These are phyloP conservation scores for Schizochytrium sp. DNA, from an alignment of 108 stramenopile genomes.

Conservation along the genomic window DNA sequence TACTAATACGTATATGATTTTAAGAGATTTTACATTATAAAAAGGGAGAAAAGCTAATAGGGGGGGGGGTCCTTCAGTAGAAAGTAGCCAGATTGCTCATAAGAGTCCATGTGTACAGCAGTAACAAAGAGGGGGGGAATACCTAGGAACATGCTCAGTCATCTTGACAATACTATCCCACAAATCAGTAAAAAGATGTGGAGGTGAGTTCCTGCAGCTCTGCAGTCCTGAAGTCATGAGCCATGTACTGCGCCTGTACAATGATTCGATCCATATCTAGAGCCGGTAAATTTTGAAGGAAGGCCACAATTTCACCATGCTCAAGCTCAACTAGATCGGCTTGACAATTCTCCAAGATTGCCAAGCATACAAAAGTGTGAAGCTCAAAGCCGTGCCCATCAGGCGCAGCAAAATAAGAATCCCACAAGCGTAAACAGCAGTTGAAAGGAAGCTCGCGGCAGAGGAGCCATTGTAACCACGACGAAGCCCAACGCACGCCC, in stretches of 20 bases:
- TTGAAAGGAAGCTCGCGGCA: constrained; percentile 51
- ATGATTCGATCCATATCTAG: constrained; percentile 59
- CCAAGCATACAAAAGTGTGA: constrained; percentile 60
- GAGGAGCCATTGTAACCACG: constrained; percentile 39
- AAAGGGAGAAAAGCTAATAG: too few relatives aligned
- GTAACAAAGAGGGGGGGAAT: too few relatives aligned
- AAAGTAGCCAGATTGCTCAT: too few relatives aligned
- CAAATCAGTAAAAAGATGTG: background rate
- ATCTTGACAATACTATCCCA: too few relatives aligned
- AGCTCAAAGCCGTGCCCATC: constrained; percentile 51
- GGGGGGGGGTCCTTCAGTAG: too few relatives aligned
- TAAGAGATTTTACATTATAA: too few relatives aligned
- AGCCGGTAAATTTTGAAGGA: background rate
- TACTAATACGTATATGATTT: too few relatives aligned
- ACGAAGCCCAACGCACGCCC: constrained; percentile 21
- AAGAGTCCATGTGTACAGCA: too few relatives aligned
- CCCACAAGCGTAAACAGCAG: constrained; percentile 52
- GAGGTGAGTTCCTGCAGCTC: background rate
- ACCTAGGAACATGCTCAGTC: too few relatives aligned
- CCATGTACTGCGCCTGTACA: constrained; percentile 48
- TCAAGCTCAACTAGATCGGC: constrained; percentile 56
- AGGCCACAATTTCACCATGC: constrained; percentile 28
- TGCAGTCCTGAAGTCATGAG: constrained; percentile 42
- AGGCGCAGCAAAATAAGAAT: constrained; percentile 49
- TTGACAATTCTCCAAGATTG: constrained; percentile 53